phyloP scores from a whole-genome alignment of 345 rosid species.

The Gossypium raimondii region DNA sequence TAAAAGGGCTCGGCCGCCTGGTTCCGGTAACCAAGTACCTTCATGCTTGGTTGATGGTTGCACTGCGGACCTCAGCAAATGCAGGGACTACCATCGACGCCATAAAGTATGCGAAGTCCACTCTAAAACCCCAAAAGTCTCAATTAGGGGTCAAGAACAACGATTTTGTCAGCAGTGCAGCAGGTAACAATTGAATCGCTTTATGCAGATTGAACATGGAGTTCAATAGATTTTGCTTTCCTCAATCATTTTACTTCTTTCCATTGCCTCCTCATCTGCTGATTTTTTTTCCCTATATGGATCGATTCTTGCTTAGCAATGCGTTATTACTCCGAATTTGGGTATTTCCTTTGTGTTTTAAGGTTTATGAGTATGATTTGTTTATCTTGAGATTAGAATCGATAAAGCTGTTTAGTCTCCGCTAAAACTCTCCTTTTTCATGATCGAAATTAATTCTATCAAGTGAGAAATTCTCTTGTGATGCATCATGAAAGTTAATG shows the following conservation, averaged over 20 bases:
- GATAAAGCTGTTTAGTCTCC: background rate
- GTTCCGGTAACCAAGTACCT: conserved; percentile 36
- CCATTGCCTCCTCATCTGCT: background rate
- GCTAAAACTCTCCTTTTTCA: background rate
- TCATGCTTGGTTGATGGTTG: conserved; percentile 82
- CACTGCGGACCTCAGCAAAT: conserved; percentile 55
- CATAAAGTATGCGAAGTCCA: conserved; percentile 76
- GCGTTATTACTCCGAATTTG: background rate
- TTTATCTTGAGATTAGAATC: background rate
- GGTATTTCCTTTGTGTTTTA: background rate
- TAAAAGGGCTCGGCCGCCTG: conserved; percentile 48
- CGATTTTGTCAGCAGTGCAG: conserved; percentile 89
- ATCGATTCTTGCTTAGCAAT: background rate
- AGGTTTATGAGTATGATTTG: background rate
- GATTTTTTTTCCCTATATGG: background rate
- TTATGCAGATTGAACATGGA: background rate
- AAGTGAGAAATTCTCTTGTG: background rate
- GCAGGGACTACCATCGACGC: conserved; percentile 68
- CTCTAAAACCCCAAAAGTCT: conserved; percentile 61
- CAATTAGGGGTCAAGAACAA: conserved; percentile 51
- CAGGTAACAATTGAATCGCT: conserved; percentile 33
- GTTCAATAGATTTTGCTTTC: background rate
- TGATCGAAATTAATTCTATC: background rate
- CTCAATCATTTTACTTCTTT: no score
- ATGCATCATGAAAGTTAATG: background rate